phyloP scores from a whole-genome alignment of 2,329 filamentous ascomycete genomes.

The Mollisia scopiformis region DNA sequence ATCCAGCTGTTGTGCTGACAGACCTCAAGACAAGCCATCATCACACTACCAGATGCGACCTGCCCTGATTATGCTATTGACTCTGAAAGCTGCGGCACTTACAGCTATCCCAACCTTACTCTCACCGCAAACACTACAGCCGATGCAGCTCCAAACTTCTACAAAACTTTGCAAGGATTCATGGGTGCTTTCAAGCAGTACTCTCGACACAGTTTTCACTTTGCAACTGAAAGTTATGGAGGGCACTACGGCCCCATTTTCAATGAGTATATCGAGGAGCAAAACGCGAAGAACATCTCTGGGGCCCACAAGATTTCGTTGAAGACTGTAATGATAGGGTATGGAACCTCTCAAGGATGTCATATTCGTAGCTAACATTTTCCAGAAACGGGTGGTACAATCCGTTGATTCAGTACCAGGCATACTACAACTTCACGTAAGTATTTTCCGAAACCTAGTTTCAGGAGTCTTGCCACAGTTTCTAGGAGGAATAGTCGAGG shows the following conservation, averaged over 20 bases:
- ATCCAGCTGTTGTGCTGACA: slow-evolving; percentile 7
- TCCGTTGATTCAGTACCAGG: slow-evolving; percentile 56
- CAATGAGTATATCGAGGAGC: slow-evolving; percentile 57
- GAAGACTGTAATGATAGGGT: slow-evolving; percentile 53
- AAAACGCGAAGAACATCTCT: slow-evolving; percentile 59
- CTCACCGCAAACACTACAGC: slow-evolving; percentile 55
- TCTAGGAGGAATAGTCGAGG: background rate
- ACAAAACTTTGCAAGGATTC: slow-evolving; percentile 64
- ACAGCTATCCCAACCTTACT: slow-evolving; percentile 51
- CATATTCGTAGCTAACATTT: background rate
- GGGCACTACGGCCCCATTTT: slow-evolving; percentile 64
- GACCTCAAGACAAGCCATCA: slow-evolving; percentile 33
- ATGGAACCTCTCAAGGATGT: background rate
- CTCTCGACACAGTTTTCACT: slow-evolving; percentile 52
- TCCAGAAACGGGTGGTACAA: slow-evolving; percentile 58
- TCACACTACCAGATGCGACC: slow-evolving; percentile 47
- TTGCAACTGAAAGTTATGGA: slow-evolving; percentile 59
- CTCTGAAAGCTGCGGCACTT: slow-evolving; percentile 54
- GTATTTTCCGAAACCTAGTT: background rate
- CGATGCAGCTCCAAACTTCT: slow-evolving; percentile 59
- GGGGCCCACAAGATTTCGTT: slow-evolving; percentile 50
- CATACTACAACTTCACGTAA: slow-evolving; percentile 58
- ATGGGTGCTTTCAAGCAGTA: slow-evolving; percentile 62
- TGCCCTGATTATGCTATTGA: slow-evolving; percentile 53
- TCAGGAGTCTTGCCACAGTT: background rate